Evolutionary conservation across 495 filamentous ascomycete species (phyloP).

Genomic region (Cetradonia linearis): DNA sequence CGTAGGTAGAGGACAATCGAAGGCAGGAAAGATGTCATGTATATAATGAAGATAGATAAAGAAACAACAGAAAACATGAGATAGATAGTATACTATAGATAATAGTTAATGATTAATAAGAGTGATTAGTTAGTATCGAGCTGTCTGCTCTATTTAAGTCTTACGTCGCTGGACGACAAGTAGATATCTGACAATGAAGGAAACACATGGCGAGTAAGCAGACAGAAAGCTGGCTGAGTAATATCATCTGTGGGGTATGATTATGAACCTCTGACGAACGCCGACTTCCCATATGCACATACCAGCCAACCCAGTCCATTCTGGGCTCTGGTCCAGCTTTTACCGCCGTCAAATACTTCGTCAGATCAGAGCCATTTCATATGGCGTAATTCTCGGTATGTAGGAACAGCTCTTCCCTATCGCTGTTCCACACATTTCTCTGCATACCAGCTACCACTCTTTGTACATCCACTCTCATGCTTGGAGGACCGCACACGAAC

Average conservation of each 20-base stretch:
- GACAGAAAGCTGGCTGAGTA: conserved; percentile 1
- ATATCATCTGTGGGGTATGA: conserved; percentile 7
- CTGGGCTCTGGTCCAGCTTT: conserved; percentile 5
- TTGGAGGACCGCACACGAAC: conserved; percentile 83
- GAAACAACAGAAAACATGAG: neutral
- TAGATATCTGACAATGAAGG: conserved; percentile 2
- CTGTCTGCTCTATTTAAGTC: conserved; percentile 4
- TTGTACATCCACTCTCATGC: conserved; percentile 78
- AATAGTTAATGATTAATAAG: neutral
- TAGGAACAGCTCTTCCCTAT: conserved; percentile 87
- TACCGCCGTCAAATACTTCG: neutral
- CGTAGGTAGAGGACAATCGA: neutral
- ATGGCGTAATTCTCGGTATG: conserved; percentile 93
- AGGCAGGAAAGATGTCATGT: neutral
- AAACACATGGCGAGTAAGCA: conserved; percentile 2
- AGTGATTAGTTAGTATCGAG: neutral
- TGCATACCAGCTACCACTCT: conserved; percentile 76
- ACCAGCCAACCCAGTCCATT: neutral
- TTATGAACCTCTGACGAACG: neutral
- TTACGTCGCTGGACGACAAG: conserved; percentile 6
- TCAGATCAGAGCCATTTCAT: conserved; percentile 29
- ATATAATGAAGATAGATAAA: neutral
- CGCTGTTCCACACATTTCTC: conserved; percentile 73
- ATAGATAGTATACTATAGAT: neutral
- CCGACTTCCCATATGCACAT: conserved; percentile 9